phyloP scores from a whole-genome alignment of 306 rosid species.

The Abrus precatorius region DNA sequence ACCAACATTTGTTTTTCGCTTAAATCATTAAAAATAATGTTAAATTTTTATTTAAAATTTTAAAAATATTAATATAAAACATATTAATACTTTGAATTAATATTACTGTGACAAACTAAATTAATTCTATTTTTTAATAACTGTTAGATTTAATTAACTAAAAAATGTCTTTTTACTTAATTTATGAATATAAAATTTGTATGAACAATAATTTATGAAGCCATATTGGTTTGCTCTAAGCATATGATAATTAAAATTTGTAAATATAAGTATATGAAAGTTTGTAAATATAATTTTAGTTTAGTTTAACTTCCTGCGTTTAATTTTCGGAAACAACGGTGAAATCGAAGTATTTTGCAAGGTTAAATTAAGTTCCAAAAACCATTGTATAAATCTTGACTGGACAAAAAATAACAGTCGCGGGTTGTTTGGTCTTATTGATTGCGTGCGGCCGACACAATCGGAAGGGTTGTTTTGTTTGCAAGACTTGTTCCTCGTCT shows the following conservation, averaged over 20 bases:
- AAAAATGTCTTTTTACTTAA: background rate
- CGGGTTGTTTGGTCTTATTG: background rate
- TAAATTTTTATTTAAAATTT: too few relatives aligned
- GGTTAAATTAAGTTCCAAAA: constrained; percentile 1
- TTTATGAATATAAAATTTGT: background rate
- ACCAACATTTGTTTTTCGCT: too few relatives aligned
- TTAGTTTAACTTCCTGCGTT: background rate
- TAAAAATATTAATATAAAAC: too few relatives aligned
- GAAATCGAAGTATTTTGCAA: background rate
- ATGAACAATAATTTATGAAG: background rate
- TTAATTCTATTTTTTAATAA: background rate
- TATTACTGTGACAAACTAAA: background rate
- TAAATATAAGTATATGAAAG: background rate
- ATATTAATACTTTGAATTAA: background rate
- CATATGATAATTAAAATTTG: background rate
- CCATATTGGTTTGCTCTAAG: background rate
- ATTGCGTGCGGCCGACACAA: constrained; percentile 36
- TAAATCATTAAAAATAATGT: too few relatives aligned
- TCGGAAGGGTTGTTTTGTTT: background rate
- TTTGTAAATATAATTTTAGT: background rate
- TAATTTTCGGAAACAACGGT: background rate
- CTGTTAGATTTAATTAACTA: background rate
- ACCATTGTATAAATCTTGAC: background rate
- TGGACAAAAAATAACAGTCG: background rate
- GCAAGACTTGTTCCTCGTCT: constrained; percentile 21